phyloP scores from a whole-genome alignment of 2,329 filamentous ascomycete species.

The Fusarium newnesense region DNA sequence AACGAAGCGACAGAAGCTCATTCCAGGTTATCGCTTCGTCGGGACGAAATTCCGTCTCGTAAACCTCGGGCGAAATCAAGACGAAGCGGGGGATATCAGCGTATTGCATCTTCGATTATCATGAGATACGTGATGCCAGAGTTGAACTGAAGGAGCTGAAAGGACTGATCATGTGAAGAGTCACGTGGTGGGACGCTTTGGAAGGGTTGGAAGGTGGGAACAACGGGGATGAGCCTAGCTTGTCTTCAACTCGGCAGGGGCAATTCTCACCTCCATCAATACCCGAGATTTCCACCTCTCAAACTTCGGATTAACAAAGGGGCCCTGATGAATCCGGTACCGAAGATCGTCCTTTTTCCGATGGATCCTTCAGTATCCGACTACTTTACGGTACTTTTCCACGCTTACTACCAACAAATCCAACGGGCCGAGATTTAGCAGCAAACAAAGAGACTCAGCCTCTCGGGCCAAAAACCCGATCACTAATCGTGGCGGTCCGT shows the following conservation, averaged over 20 bases:
- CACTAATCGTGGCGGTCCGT: constrained; percentile 10
- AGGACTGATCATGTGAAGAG: background rate
- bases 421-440: constrained; percentile 27
- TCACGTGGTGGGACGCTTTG: background rate
- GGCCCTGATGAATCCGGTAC: background rate
- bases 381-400: background rate
- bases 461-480: background rate
- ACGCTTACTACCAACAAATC: background rate
- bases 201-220: background rate
- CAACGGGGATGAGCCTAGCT: background rate
- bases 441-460: constrained; percentile 17
- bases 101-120: background rate
- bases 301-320: background rate
- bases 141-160: background rate
- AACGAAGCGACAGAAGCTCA: background rate
- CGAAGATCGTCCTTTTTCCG: background rate
- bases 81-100: background rate
- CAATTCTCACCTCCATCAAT: background rate
- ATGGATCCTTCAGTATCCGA: background rate
- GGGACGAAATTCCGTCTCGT: constrained; percentile 34
- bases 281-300: background rate
- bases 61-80: background rate
- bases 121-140: background rate
- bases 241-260: background rate
- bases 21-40: constrained; percentile 26